phyloP scores from a whole-genome alignment of 805 yeast species.

The Yarrowia phangngaensis region DNA sequence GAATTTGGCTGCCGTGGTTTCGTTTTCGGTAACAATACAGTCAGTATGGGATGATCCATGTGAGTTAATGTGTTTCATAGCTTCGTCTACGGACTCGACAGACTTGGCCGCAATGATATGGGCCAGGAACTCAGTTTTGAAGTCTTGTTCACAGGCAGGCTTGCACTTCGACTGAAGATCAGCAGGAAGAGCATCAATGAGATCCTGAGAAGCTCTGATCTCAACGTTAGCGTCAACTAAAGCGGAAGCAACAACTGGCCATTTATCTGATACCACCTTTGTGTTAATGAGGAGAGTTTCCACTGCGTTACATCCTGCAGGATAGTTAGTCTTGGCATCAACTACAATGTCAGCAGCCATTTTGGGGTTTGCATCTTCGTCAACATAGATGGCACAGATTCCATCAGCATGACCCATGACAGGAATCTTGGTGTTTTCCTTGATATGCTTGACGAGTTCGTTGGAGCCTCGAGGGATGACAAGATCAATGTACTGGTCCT shows the following conservation, averaged over 20 bases:
- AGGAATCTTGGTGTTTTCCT: conserved; percentile 86
- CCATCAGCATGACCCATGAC: conserved; percentile 99
- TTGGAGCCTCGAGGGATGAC: conserved; percentile 99
- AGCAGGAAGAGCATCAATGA: conserved; percentile 30
- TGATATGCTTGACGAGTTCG: conserved; percentile 80
- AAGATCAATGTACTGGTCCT: conserved; percentile 86
- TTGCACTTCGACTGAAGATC: conserved; percentile 30
- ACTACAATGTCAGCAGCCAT: conserved; percentile 74
- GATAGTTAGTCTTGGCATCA: conserved; percentile 92
- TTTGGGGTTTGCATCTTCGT: conserved; percentile 66
- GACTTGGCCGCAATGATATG: conserved; percentile 73
- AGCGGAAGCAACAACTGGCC: conserved; percentile 37
- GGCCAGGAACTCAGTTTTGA: conserved; percentile 78
- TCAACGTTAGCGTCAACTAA: conserved; percentile 67
- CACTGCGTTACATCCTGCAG: conserved; percentile 98
- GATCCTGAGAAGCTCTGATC: conserved; percentile 53
- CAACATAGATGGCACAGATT: conserved; percentile 82
- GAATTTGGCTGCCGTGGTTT: conserved; percentile 68
- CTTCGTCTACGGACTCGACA: conserved; percentile 58
- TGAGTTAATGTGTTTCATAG: conserved; percentile 78
- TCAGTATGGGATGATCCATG: conserved; percentile 98
- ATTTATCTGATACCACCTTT: conserved; percentile 40
- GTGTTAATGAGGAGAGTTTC: conserved; percentile 73
- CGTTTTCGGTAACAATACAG: conserved; percentile 75
- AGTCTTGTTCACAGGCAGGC: conserved; percentile 61